Conservation (phyloP, 306 rosid genomes). For the Pterocarpus santalinus region DNA sequence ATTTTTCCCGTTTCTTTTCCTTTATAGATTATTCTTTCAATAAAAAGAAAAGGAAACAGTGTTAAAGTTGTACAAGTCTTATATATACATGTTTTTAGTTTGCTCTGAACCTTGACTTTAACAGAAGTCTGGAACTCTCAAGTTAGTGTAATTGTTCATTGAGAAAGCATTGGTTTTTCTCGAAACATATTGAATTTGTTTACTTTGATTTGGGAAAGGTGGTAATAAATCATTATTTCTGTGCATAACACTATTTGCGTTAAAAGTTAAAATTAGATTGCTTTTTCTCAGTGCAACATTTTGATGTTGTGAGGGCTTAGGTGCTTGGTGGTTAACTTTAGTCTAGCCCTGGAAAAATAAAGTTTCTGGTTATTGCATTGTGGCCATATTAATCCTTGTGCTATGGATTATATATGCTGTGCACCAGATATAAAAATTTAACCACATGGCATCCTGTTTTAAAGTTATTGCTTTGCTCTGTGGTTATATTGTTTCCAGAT, state of each 20-base stretch:
- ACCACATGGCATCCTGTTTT: slow-evolving; percentile 29
- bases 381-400: slow-evolving; percentile 27
- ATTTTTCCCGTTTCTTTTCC: too few species aligned
- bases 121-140: too few species aligned
- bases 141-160: neutral
- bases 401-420: neutral
- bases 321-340: slow-evolving; percentile 11
- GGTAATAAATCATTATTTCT: neutral
- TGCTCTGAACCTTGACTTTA: too few species aligned
- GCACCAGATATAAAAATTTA: slow-evolving; percentile 12
- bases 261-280: slow-evolving; percentile 17
- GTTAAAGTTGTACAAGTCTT: neutral
- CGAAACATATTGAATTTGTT: neutral
- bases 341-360: slow-evolving; percentile 8
- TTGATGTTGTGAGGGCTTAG: slow-evolving; percentile 10
- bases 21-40: too few species aligned
- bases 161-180: slow-evolving; percentile 6
- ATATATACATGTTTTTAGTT: too few species aligned
- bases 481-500: slow-evolving; percentile 67
- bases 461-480: slow-evolving; percentile 33
- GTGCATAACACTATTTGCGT: slow-evolving; percentile 24
- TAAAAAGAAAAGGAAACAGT: too few species aligned
- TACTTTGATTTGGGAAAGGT: slow-evolving; percentile 26
- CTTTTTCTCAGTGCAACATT: neutral
- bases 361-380: slow-evolving; percentile 15